A percentile compares a stretch with the other conserved stretches of the same genome.
Conservation (phyloP, 768 basidiomycete species). For the Kwoniella newhampshirensis region DNA sequence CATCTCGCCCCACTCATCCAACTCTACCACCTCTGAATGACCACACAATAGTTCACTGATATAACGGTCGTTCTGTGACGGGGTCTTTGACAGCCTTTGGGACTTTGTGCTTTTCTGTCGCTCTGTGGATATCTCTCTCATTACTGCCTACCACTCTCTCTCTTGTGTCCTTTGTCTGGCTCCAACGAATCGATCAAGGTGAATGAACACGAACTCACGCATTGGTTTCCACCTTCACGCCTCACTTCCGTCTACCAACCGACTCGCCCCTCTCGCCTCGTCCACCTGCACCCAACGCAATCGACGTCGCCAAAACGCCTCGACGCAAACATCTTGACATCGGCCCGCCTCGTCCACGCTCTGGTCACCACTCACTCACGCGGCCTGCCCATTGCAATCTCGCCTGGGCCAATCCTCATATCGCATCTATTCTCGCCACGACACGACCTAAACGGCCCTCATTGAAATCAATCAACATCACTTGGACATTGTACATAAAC, state of each 20-base stretch:
- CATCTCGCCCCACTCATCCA: slow-evolving; percentile 12
- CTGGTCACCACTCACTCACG: background rate
- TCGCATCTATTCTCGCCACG: background rate
- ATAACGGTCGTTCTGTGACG: slow-evolving; percentile 5
- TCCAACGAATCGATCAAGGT: slow-evolving; percentile 1
- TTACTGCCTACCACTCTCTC: background rate
- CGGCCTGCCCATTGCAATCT: background rate
- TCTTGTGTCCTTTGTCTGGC: slow-evolving; percentile 2
- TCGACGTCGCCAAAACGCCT: slow-evolving; percentile 6
- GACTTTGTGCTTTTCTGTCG: slow-evolving; percentile 10
- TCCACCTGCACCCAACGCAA: slow-evolving; percentile 9
- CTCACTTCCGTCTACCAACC: slow-evolving; percentile 6
- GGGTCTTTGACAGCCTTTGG: slow-evolving; percentile 14
- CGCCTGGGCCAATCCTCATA: background rate
- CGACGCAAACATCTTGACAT: slow-evolving; percentile 1
- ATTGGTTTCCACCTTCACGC: slow-evolving; percentile 1
- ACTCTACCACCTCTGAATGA: slow-evolving; percentile 7
- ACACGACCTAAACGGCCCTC: slow-evolving; percentile 15
- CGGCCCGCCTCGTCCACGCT: slow-evolving; percentile 2
- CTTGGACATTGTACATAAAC: slow-evolving; percentile 4
- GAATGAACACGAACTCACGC: slow-evolving; percentile 10
- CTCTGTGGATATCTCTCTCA: slow-evolving; percentile 1
- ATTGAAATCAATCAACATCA: slow-evolving; percentile 12
- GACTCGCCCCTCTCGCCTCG: slow-evolving; percentile 2
- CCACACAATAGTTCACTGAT: slow-evolving; percentile 9